Conservation (phyloP, 192 early-diverging fungal genomes). For the Coemansia aciculifera region DNA sequence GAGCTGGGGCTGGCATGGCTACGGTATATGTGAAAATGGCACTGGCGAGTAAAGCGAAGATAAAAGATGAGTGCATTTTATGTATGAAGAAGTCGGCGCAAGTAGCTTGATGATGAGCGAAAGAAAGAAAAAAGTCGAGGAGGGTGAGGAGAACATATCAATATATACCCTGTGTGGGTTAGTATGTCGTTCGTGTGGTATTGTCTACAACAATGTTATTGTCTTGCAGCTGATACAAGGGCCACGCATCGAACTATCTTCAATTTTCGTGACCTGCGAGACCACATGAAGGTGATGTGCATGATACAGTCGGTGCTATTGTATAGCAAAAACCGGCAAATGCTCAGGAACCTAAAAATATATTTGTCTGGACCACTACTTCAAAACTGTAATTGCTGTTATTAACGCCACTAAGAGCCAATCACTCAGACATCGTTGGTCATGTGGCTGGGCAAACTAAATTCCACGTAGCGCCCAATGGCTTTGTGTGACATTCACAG, state of each 20-base stretch:
- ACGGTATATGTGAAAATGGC: background rate
- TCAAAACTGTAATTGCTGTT: background rate
- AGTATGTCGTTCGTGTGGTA: background rate
- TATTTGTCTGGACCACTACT: background rate
- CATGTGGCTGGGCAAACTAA: slow-evolving; percentile 3
- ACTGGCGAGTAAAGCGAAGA: background rate
- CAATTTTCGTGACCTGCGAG: background rate
- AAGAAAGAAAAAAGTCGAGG: background rate
- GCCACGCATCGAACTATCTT: background rate
- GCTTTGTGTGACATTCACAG: background rate
- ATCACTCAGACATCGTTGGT: background rate
- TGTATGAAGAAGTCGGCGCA: background rate
- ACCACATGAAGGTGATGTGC: background rate
- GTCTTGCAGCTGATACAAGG: background rate
- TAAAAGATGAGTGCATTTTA: background rate
- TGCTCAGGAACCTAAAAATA: background rate
- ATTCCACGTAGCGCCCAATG: slow-evolving; percentile 8
- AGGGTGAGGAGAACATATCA: background rate
- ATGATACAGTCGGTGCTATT: background rate
- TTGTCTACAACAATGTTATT: background rate
- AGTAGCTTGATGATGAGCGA: background rate
- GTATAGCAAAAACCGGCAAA: background rate
- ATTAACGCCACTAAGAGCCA: background rate
- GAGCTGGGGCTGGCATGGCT: slow-evolving; percentile 5
- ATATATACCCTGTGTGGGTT: background rate